Conservation (phyloP, 768 basidiomycete genomes). For the Ramaria sp. region DNA sequence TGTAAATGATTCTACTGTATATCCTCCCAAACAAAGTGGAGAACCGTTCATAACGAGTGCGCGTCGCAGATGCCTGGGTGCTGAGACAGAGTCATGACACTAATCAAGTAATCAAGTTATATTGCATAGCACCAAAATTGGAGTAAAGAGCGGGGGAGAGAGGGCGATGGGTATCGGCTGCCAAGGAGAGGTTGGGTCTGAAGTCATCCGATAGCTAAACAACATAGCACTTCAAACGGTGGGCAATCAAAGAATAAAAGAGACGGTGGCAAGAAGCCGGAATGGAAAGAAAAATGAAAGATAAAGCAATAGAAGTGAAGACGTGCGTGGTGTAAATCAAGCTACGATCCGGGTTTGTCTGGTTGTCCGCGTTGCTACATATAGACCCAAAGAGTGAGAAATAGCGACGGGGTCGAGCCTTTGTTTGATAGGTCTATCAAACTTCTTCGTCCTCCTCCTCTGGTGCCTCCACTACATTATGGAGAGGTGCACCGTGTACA, state of each 20-base stretch:
- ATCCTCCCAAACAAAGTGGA: no score
- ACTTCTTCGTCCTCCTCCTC: conserved; percentile 40
- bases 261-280: background rate
- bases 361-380: background rate
- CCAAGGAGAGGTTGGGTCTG: background rate
- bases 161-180: background rate
- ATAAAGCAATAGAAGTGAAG: background rate
- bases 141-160: no score
- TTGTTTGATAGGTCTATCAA: background rate
- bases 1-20: no score
- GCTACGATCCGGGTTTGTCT: background rate
- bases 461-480: conserved; percentile 78
- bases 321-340: background rate
- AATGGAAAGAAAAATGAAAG: background rate
- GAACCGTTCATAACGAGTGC: no score
- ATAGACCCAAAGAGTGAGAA: background rate
- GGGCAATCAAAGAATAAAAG: background rate
- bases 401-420: background rate
- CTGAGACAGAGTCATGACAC: no score
- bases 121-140: no score
- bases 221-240: background rate
- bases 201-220: background rate
- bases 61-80: no score
- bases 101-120: no score
- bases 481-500: conserved; percentile 74